These are phyloP conservation scores for Microcos paniculata DNA, from an alignment of 345 rosid species.

Conservation along the genomic window DNA sequence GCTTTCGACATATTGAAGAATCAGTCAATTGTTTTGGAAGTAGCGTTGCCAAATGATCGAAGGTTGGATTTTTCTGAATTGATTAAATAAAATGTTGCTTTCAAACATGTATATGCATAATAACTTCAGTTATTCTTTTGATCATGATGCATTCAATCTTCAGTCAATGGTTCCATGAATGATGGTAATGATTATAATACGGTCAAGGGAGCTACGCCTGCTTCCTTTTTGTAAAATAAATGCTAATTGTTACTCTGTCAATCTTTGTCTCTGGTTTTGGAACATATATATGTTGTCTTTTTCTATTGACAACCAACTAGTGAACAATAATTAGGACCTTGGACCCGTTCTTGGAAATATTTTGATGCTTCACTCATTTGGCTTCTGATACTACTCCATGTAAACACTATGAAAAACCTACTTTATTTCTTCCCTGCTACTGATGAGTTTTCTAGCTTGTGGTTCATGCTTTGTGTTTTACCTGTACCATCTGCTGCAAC, in stretches of 20 bases:
- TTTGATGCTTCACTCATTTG: neutral
- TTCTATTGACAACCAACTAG: neutral
- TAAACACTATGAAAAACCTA: neutral
- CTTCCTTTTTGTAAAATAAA: neutral
- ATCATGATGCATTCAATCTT: neutral
- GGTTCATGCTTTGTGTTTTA: neutral
- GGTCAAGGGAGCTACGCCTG: neutral
- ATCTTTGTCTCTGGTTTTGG: neutral
- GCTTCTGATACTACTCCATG: neutral
- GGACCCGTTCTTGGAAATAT: neutral
- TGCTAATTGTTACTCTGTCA: neutral
- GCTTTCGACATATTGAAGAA: neutral
- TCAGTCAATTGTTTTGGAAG: neutral
- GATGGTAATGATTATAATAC: neutral
- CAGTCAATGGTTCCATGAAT: neutral
- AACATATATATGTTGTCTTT: neutral
- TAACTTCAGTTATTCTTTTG: neutral
- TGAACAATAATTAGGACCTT: neutral
- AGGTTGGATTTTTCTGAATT: neutral
- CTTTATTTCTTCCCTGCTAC: neutral
- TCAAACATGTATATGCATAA: neutral
- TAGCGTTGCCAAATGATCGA: neutral
- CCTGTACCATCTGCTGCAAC: neutral
- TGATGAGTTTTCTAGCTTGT: conserved; percentile 2
- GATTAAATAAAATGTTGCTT: neutral